A percentile compares a stretch with the other conserved stretches of the same genome.
Conservation (phyloP, 371 early-diverging fungal genomes). For the Lichtheimia corymbifera region DNA sequence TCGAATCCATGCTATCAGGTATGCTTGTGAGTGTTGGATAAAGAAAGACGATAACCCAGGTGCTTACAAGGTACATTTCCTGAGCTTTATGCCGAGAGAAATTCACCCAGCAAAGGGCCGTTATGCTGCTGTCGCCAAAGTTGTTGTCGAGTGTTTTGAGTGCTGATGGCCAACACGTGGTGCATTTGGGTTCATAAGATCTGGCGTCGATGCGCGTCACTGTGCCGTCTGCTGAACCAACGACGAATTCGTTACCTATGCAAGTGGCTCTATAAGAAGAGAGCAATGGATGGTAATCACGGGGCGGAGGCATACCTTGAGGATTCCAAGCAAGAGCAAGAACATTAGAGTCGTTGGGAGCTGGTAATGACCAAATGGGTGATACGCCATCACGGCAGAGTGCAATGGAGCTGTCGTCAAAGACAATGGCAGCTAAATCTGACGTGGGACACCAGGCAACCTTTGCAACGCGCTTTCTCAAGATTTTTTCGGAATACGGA, state of each 20-base stretch:
- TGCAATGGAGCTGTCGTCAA: constrained; percentile 2
- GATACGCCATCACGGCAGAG: constrained; percentile 7
- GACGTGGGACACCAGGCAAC: constrained; percentile 13
- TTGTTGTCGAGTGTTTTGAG: not conserved
- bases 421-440: constrained; percentile 14
- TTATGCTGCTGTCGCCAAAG: not conserved
- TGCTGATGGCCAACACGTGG: constrained; percentile 3
- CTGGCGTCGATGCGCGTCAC: constrained; percentile 7
- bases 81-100: not conserved
- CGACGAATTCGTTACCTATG: constrained; percentile 10
- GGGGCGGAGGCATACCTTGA: constrained; percentile 1
- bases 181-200: constrained; percentile 1
- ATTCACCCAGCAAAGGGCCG: constrained; percentile 8
- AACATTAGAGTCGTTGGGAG: not conserved
- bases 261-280: not conserved
- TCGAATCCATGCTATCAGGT: constrained; percentile 7
- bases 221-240: constrained; percentile 5
- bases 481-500: not conserved
- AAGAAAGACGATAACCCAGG: too few species aligned
- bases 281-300: too few species aligned
- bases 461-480: constrained; percentile 7
- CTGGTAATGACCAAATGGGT: constrained; percentile 7
- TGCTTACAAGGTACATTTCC: too few species aligned
- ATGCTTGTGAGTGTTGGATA: too few species aligned
- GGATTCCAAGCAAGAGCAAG: constrained; percentile 11